Percentiles rank a stretch among this genome's conserved stretches.
Evolutionary conservation across 2,329 filamentous ascomycete genomes (phyloP).

Genomic region (Neopestalotiopsis sp.): DNA sequence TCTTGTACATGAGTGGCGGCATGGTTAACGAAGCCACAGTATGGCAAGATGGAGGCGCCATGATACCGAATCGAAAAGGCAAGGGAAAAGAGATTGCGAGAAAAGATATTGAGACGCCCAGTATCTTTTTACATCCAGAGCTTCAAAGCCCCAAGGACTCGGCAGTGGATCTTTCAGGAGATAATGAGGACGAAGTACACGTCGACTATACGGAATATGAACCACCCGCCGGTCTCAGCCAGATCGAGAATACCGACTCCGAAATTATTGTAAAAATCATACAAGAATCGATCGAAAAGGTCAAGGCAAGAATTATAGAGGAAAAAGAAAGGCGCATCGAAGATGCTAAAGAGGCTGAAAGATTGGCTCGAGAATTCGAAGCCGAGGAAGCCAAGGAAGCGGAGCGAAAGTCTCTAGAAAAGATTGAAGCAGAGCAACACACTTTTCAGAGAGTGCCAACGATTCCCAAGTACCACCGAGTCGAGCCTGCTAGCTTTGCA

Average conservation of each 20-base stretch:
- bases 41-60: slow-evolving; percentile 16
- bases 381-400: neutral
- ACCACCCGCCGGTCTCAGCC: slow-evolving; percentile 48
- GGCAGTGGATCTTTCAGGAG: slow-evolving; percentile 25
- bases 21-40: neutral
- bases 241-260: slow-evolving; percentile 42
- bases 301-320: slow-evolving; percentile 43
- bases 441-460: neutral
- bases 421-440: neutral
- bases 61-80: slow-evolving; percentile 23
- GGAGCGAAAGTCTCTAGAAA: slow-evolving; percentile 6
- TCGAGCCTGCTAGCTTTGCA: slow-evolving; percentile 4
- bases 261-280: slow-evolving; percentile 48
- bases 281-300: slow-evolving; percentile 48
- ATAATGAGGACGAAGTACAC: neutral
- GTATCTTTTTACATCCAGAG: neutral
- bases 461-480: slow-evolving; percentile 5
- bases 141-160: slow-evolving; percentile 19
- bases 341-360: slow-evolving; percentile 32
- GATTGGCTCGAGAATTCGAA: slow-evolving; percentile 20
- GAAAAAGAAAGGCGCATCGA: slow-evolving; percentile 34
- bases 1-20: neutral
- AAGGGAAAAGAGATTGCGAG: slow-evolving; percentile 27
- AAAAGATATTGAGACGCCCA: slow-evolving; percentile 21
- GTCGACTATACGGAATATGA: slow-evolving; percentile 53